Percentiles rank a stretch among this genome's conserved stretches.
These are phyloP conservation scores for Phytophthora tubulina DNA, from an alignment of 352 stramenopile genomes.

Conservation along the genomic window DNA sequence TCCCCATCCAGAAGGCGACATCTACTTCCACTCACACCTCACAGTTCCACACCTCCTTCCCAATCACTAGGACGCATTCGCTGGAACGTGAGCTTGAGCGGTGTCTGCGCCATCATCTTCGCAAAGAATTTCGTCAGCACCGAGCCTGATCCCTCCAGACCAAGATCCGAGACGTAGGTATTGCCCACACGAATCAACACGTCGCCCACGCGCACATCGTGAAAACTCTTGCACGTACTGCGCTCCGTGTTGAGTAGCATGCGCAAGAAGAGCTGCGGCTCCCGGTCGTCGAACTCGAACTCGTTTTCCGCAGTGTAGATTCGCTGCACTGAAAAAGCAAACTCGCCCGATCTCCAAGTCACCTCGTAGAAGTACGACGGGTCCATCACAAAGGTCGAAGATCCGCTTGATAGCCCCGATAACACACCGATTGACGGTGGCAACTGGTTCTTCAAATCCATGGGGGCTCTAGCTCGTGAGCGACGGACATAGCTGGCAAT, in stretches of 20 bases:
- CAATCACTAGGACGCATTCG: conserved; percentile 69
- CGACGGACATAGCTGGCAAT: conserved; percentile 44
- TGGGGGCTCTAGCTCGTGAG: conserved; percentile 51
- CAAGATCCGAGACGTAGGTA: conserved; percentile 69
- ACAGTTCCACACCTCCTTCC: conserved; percentile 81
- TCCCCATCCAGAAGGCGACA: conserved; percentile 1
- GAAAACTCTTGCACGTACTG: conserved; percentile 71
- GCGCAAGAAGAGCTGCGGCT: conserved; percentile 64
- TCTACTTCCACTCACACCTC: conserved; percentile 11
- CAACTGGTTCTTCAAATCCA: conserved; percentile 65
- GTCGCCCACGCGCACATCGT: conserved; percentile 67
- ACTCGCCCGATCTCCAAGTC: conserved; percentile 69
- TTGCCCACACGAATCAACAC: conserved; percentile 73
- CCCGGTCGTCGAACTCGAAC: conserved; percentile 50
- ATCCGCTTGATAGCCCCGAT: conserved; percentile 65
- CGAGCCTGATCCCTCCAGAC: conserved; percentile 56
- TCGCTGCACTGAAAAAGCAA: conserved; percentile 79
- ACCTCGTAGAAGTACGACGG: conserved; percentile 67
- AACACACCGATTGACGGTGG: conserved; percentile 70
- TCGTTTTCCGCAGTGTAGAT: conserved; percentile 66
- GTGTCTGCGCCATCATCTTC: conserved; percentile 61
- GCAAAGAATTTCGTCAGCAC: conserved; percentile 80
- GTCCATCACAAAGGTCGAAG: conserved; percentile 68
- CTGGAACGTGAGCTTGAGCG: conserved; percentile 74
- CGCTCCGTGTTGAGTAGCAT: conserved; percentile 84